These are phyloP conservation scores for Ulvella scutata DNA, from an alignment of 139 green algal genomes.

Conservation along the genomic window DNA sequence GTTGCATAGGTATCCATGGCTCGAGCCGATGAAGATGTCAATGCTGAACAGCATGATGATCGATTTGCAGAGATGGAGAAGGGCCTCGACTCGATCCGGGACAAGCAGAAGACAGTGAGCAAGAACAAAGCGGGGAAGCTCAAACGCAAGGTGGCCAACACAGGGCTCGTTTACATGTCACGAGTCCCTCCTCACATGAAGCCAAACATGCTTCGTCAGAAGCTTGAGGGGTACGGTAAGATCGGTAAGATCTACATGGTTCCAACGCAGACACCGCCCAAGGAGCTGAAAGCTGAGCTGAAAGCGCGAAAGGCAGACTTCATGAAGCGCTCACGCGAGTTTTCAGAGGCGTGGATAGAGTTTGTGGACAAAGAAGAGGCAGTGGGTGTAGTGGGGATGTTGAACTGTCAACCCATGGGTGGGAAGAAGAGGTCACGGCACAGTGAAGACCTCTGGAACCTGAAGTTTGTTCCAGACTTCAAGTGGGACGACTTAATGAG, in stretches of 20 bases:
- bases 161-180: conserved; percentile 74
- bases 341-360: conserved; percentile 92
- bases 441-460: conserved; percentile 82
- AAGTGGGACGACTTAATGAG: conserved; percentile 91
- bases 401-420: conserved; percentile 71
- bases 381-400: conserved; percentile 44
- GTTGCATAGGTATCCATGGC: too few species aligned
- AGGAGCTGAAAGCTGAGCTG: conserved; percentile 15
- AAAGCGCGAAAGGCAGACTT: background rate
- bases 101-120: conserved; percentile 24
- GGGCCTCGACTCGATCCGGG: too few species aligned
- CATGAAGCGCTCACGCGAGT: conserved; percentile 59
- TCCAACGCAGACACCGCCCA: conserved; percentile 36
- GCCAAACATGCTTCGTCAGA: conserved; percentile 73
- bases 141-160: conserved; percentile 8
- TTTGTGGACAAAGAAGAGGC: conserved; percentile 82
- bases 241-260: conserved; percentile 73
- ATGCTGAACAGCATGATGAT: too few species aligned
- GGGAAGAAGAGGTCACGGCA: conserved; percentile 63
- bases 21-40: too few species aligned
- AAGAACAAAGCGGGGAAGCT: conserved; percentile 23
- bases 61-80: too few species aligned
- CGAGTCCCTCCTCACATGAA: conserved; percentile 60
- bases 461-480: conserved; percentile 92
- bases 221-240: conserved; percentile 63